These are phyloP conservation scores for Chrysochromulina parva DNA, from an alignment of 78 protist genomes.

Conservation along the genomic window DNA sequence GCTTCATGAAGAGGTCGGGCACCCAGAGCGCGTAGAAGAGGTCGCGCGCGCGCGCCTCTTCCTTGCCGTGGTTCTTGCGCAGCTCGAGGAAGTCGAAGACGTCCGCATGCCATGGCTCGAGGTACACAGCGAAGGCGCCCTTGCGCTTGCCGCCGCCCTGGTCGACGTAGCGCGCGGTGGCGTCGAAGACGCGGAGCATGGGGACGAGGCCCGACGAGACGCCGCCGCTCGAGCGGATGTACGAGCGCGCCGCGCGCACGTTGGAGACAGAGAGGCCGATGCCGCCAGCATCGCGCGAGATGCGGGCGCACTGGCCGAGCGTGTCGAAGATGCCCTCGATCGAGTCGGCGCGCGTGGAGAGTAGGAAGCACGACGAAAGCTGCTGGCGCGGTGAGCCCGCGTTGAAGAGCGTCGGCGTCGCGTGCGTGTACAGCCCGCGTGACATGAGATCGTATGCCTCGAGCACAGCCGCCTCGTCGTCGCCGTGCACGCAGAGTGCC, in stretches of 20 bases:
- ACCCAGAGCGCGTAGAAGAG: constrained; percentile 99
- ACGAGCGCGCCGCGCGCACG: constrained; percentile 81
- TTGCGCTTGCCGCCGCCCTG: constrained; percentile 96
- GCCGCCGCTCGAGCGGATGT: constrained; percentile 50
- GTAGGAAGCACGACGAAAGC: constrained; percentile 93
- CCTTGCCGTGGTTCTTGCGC: constrained; percentile 55
- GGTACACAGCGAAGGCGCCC: constrained; percentile 97
- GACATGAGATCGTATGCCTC: constrained; percentile 89
- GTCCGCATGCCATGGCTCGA: constrained; percentile 99
- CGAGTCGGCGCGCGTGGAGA: constrained; percentile 76
- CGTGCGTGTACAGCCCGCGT: constrained; percentile 85
- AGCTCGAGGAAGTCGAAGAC: constrained; percentile 79
- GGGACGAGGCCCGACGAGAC: constrained; percentile 86
- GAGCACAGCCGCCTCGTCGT: constrained; percentile 72
- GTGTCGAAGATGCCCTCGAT: constrained; percentile 94
- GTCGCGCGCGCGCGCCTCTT: constrained; percentile 91
- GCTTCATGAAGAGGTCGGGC: constrained; percentile 96
- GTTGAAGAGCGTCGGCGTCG: constrained; percentile 97
- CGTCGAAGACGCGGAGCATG: constrained; percentile 97
- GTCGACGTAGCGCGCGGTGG: constrained; percentile 96
- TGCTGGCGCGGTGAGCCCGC: constrained; percentile 95
- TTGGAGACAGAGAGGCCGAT: constrained; percentile 90
- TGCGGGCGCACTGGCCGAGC: constrained; percentile 64
- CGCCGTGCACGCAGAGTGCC: constrained; percentile 88
- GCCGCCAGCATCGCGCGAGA: constrained; percentile 89